These are phyloP conservation scores for Verticillium isaacii DNA, from an alignment of 2,329 filamentous ascomycete species.

Conservation along the genomic window DNA sequence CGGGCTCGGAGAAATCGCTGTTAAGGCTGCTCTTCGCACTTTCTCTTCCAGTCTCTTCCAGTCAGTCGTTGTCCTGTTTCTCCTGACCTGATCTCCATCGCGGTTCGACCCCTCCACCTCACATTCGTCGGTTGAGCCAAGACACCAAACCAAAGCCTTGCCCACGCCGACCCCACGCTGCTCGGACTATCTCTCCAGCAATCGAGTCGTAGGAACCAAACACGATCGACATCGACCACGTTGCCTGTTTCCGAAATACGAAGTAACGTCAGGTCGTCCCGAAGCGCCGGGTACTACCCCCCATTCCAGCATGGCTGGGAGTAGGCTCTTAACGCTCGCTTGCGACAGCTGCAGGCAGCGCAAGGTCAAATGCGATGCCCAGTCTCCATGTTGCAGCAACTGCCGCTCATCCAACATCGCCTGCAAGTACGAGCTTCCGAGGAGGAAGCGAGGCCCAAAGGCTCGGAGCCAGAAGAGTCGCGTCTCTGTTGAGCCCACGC, in stretches of 20 bases:
- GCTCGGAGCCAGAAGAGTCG: not conserved
- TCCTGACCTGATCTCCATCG: not conserved
- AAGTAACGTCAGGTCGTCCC: not conserved
- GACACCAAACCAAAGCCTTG: not conserved
- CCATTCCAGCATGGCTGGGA: not conserved
- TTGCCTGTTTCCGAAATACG: not conserved
- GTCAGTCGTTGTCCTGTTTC: too few species aligned
- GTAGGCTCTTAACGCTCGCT: not conserved
- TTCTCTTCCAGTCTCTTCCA: too few species aligned
- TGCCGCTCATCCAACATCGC: not conserved
- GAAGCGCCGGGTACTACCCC: not conserved
- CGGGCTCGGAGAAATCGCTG: too few species aligned
- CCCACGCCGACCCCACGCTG: not conserved
- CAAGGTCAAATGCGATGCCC: conserved; percentile 8
- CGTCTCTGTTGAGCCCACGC: not conserved
- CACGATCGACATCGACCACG: not conserved
- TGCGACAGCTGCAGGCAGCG: conserved; percentile 10
- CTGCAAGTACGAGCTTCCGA: conserved; percentile 1
- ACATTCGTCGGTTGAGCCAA: not conserved
- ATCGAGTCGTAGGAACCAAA: not conserved
- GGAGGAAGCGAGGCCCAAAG: conserved; percentile 1
- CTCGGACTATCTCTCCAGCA: not conserved
- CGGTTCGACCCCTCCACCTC: not conserved
- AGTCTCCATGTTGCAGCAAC: not conserved
- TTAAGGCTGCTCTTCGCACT: too few species aligned